phyloP scores from a whole-genome alignment of 371 early-diverging fungal species.

The Haplosporangium sp. region DNA sequence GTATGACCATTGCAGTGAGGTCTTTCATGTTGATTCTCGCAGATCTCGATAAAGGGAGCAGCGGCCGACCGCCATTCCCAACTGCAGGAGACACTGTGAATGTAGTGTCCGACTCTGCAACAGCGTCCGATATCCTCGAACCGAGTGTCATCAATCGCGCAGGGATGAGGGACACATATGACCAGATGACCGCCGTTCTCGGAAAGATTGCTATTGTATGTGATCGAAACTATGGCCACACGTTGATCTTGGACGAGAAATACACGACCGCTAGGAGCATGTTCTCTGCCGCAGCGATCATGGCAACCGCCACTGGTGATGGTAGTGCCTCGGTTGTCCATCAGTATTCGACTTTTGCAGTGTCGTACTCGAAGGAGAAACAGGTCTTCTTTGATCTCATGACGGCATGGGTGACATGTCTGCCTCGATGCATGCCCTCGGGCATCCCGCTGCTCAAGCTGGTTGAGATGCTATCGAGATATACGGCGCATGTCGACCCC shows the following conservation, averaged over 20 bases:
- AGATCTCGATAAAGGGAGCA: constrained; percentile 71
- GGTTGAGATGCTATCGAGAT: constrained; percentile 83
- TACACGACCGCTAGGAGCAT: constrained; percentile 52
- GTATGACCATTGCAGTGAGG: constrained; percentile 79
- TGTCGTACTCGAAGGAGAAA: constrained; percentile 73
- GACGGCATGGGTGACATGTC: constrained; percentile 71
- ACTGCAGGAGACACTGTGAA: constrained; percentile 60
- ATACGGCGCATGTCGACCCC: constrained; percentile 86
- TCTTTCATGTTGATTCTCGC: constrained; percentile 78
- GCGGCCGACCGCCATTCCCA: constrained; percentile 68
- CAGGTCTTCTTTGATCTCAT: constrained; percentile 78
- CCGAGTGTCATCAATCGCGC: constrained; percentile 58
- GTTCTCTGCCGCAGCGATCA: constrained; percentile 47
- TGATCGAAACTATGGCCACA: constrained; percentile 47
- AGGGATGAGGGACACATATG: constrained; percentile 55
- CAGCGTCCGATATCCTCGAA: constrained; percentile 57
- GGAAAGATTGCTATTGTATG: constrained; percentile 53
- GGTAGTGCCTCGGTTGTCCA: constrained; percentile 59
- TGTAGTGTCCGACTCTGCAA: constrained; percentile 25
- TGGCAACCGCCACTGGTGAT: constrained; percentile 52
- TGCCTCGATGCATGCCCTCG: constrained; percentile 81
- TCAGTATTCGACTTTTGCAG: constrained; percentile 68
- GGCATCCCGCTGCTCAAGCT: constrained; percentile 69
- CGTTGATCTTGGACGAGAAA: constrained; percentile 47
- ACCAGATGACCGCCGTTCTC: constrained; percentile 49